Conservation (phyloP, 495 filamentous ascomycete species). For the Bathelium albidoporum region DNA sequence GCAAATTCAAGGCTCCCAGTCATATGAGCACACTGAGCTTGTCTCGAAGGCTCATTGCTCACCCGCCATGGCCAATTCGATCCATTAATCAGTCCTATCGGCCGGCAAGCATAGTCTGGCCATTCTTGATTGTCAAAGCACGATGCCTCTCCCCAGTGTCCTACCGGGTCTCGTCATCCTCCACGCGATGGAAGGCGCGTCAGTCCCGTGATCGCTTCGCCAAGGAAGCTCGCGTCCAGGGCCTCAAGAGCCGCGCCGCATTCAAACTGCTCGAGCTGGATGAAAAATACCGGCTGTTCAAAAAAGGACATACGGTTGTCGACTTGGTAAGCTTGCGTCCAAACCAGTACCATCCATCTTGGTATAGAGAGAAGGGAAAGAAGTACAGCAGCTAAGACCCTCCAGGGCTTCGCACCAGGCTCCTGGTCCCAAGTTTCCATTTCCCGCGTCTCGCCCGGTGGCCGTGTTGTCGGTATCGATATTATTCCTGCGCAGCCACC, state of each 20-base stretch:
- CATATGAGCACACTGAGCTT: neutral
- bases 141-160: neutral
- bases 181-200: constrained; percentile 69
- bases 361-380: neutral
- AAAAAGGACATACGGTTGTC: constrained; percentile 69
- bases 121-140: neutral
- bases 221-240: constrained; percentile 59
- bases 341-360: constrained; percentile 12
- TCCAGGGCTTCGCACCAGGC: constrained; percentile 73
- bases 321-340: constrained; percentile 55
- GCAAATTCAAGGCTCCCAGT: neutral
- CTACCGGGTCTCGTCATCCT: constrained; percentile 48
- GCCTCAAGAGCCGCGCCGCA: constrained; percentile 78
- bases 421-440: constrained; percentile 94
- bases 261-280: constrained; percentile 91
- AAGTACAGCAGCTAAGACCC: constrained; percentile 30
- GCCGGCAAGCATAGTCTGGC: neutral
- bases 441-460: constrained; percentile 60
- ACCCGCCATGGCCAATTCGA: neutral
- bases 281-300: constrained; percentile 68
- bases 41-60: neutral
- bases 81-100: neutral
- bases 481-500: constrained; percentile 87
- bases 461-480: constrained; percentile 81
- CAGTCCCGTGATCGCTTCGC: constrained; percentile 61